Conservation (phyloP, 345 rosid species). For the Sonneratia caseolaris region DNA sequence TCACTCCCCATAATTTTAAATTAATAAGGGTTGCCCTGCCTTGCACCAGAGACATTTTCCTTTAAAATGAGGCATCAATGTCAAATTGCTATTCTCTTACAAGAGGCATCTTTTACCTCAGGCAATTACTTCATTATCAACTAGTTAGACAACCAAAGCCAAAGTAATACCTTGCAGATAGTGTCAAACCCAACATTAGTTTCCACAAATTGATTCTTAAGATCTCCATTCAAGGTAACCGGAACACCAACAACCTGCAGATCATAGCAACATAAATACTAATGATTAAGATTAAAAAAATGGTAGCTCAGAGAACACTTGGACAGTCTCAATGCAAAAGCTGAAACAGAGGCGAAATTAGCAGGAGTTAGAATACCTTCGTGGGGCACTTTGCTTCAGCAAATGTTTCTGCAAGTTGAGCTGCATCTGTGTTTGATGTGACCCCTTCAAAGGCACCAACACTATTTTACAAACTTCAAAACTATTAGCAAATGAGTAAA, state of each 20-base stretch:
- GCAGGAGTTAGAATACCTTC: conserved; percentile 34
- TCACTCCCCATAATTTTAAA: background rate
- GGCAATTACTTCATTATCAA: background rate
- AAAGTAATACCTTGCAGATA: conserved; percentile 64
- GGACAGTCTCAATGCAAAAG: background rate
- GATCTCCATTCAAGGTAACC: conserved; percentile 93
- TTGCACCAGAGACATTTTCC: background rate
- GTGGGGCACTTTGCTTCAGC: conserved; percentile 80
- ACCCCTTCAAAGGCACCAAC: conserved; percentile 50
- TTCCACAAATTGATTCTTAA: conserved; percentile 94
- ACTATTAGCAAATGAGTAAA: background rate
- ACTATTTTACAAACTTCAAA: conserved; percentile 9
- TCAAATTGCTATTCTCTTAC: too few relatives aligned
- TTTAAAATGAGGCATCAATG: too few relatives aligned
- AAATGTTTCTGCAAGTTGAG: conserved; percentile 96
- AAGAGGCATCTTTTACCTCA: background rate
- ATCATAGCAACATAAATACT: background rate
- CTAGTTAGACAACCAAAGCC: background rate
- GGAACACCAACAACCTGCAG: conserved; percentile 94
- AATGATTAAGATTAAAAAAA: background rate
- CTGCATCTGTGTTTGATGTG: conserved; percentile 95
- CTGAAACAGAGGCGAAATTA: background rate
- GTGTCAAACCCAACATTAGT: conserved; percentile 97
- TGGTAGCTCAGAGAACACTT: background rate
- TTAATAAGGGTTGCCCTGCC: background rate